Evolutionary conservation across 495 filamentous ascomycete species (phyloP).

Genomic region (Pseudotulostoma volvatum): DNA sequence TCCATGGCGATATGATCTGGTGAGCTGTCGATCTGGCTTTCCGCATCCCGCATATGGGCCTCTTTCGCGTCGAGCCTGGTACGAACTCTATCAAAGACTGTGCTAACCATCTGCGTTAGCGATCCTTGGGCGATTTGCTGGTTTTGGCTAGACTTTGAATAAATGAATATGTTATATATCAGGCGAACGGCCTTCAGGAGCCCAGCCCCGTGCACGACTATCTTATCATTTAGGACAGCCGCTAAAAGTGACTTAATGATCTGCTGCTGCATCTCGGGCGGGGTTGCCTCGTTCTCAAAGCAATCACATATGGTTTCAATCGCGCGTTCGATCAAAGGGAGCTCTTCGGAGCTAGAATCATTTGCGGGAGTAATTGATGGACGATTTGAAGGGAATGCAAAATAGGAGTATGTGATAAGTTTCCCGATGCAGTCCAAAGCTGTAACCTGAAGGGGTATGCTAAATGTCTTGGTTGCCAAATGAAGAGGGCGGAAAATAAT

Average conservation of each 20-base stretch:
- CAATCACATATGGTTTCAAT: constrained; percentile 99
- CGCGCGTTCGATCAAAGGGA: constrained; percentile 82
- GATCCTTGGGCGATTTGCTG: constrained; percentile 95
- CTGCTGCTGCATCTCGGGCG: constrained; percentile 81
- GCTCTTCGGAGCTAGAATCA: constrained; percentile 27
- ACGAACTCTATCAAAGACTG: constrained; percentile 90
- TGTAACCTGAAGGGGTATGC: constrained; percentile 67
- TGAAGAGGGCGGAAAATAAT: constrained; percentile 81
- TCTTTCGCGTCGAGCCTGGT: constrained; percentile 78
- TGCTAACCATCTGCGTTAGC: constrained; percentile 95
- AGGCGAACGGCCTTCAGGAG: constrained; percentile 95
- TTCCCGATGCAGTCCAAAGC: constrained; percentile 97
- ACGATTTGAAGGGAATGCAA: constrained; percentile 52
- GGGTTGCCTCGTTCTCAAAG: constrained; percentile 89
- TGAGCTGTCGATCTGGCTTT: constrained; percentile 16
- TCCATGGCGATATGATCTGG: constrained; percentile 25
- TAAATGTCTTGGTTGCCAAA: constrained; percentile 70
- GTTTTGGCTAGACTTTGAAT: constrained; percentile 78
- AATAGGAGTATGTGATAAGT: constrained; percentile 95
- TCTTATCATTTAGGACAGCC: constrained; percentile 93
- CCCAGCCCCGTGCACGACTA: constrained; percentile 93
- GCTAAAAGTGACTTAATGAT: constrained; percentile 94
- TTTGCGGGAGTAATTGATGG: constrained; percentile 19
- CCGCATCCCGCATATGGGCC: constrained; percentile 34
- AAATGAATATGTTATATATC: constrained; percentile 96